Conservation (phyloP, 2,329 filamentous ascomycete genomes). For the Nemania sp. region DNA sequence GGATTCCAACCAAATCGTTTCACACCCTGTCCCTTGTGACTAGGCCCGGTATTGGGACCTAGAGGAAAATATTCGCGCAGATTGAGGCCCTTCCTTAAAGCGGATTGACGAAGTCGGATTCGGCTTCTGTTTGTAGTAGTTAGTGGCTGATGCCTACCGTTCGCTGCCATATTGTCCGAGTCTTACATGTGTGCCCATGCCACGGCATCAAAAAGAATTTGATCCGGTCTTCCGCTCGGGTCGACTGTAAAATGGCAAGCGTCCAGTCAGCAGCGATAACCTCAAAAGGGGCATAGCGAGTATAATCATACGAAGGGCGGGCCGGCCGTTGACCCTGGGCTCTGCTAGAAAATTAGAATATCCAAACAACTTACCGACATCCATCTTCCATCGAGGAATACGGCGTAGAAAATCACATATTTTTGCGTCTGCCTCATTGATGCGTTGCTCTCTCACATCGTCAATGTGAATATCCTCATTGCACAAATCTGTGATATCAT, state of each 20-base stretch:
- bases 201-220: constrained; percentile 45
- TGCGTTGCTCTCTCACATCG: constrained; percentile 33
- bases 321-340: background rate
- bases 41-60: constrained; percentile 35
- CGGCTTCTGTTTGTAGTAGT: constrained; percentile 32
- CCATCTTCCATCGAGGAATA: constrained; percentile 46
- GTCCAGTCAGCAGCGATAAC: constrained; percentile 8
- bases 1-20: constrained; percentile 41
- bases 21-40: constrained; percentile 35
- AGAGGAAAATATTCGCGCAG: constrained; percentile 40
- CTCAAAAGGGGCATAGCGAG: background rate
- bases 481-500: constrained; percentile 40
- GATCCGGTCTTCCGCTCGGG: constrained; percentile 43
- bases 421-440: constrained; percentile 44
- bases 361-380: constrained; percentile 32
- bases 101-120: constrained; percentile 36
- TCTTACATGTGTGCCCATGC: constrained; percentile 45
- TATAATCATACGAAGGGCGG: background rate
- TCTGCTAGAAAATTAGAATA: background rate
- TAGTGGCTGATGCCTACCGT: background rate
- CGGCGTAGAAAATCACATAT: constrained; percentile 46
- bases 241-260: constrained; percentile 33
- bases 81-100: constrained; percentile 36
- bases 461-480: constrained; percentile 31
- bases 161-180: background rate